Base-by-base conservation (phyloP, 768 basidiomycete genomes). In the Sistotremastrum suecicum region DNA sequence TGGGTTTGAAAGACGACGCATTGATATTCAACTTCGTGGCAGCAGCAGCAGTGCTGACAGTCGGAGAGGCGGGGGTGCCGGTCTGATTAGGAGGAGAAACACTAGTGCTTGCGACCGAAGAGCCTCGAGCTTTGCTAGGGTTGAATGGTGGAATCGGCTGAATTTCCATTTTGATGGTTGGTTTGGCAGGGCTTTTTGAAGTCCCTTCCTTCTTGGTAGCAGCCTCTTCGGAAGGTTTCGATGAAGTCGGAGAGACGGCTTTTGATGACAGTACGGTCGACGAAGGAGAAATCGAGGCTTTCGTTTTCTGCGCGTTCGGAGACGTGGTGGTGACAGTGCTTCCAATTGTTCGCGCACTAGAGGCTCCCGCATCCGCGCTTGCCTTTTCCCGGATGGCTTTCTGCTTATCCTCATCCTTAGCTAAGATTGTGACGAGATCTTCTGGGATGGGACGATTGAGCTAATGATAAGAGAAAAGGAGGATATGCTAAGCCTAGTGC, bases 381-480 rank as follows among this genome's bases (percentile, higher is more conserved):
- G 84, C 75, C 61, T 83, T 91, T 61, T 86, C 86, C 48, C 72
- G 71, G 60, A 95, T 92, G 42, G 67, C 71, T 49, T 76, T 76
- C 56, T 92, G 88, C 65, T 87, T 94, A 44, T 83, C 83, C 61
- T 88, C 87, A 56, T 94, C 88, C 65, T 95, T 97, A 37, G 94
- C 83, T 28, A 97, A 66, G 56, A 97, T 91, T 3, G 84, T 74
- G 11, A 97, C 83, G 43, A 98, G 74, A 58, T 98, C 94, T 31
- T 89, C 86, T 9, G 94, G 92, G 51, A 98, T 91, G 11, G 88
- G 89, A 59, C 90, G 84, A 60, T 92, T 94, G 42, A 94, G 75
- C 88, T 92, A 47, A 31, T 49, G 41, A 44, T 37, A 34, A 43
- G 43, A 11, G 9, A 45, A 11, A 8, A 42, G 34, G 29, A 36